A percentile compares a stretch with the other conserved stretches of the same genome.
Conservation (phyloP, 257 asterid species). For the Dorcoceras hygrometricum region DNA sequence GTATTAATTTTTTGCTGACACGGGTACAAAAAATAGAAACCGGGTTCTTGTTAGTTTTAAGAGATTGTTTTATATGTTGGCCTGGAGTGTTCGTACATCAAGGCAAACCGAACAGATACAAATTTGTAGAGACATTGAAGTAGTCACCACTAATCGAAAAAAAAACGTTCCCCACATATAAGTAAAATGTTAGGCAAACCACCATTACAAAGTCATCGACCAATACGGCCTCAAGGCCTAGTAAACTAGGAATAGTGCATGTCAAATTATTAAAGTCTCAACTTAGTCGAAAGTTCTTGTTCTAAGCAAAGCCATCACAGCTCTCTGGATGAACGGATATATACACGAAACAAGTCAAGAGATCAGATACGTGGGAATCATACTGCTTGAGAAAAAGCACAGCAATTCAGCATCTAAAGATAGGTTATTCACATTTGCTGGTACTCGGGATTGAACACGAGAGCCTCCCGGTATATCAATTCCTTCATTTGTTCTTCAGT, state of each 20-base stretch:
- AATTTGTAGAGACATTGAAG: neutral
- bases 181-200: neutral
- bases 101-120: neutral
- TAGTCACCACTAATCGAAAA: too few relatives aligned
- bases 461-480: slow-evolving; percentile 81
- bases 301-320: neutral
- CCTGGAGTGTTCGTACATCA: neutral
- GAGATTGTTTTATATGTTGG: neutral
- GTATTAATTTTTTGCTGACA: too few relatives aligned
- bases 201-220: neutral
- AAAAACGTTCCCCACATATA: neutral
- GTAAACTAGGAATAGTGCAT: neutral
- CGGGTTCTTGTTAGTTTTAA: too few relatives aligned
- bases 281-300: neutral
- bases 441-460: slow-evolving; percentile 88
- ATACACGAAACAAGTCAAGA: neutral
- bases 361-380: neutral
- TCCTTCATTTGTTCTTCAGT: slow-evolving; percentile 96
- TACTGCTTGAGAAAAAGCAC: neutral
- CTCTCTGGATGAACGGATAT: neutral
- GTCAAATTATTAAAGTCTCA: neutral
- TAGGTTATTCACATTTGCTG: slow-evolving; percentile 49
- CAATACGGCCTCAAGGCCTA: neutral
- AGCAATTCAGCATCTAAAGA: neutral
- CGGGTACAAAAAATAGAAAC: too few relatives aligned